phyloP scores from a whole-genome alignment of 140 eudicot genomes.

The Oenanthe javanica region DNA sequence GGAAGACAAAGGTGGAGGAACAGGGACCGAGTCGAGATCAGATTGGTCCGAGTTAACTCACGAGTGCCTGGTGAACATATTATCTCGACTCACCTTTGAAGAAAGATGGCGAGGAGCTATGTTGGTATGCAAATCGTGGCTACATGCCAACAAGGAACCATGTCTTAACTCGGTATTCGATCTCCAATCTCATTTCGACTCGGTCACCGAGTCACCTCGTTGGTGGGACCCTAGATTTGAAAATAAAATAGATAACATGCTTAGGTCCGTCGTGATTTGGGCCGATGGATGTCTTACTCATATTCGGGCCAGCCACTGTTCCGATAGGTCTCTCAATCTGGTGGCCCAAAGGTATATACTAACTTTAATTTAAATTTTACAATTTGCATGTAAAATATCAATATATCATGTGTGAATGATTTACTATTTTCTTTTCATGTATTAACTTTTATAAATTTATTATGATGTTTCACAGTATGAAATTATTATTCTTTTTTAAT shows the following conservation, averaged over 20 bases:
- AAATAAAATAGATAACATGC: conserved; percentile 54
- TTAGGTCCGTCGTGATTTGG: conserved; percentile 53
- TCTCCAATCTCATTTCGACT: conserved; percentile 54
- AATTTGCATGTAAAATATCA: too few species aligned
- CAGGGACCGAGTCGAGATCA: conserved; percentile 25
- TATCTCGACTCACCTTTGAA: conserved; percentile 56
- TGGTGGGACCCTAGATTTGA: conserved; percentile 74
- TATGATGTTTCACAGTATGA: too few species aligned
- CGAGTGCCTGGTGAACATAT: conserved; percentile 74
- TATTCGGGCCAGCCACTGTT: conserved; percentile 80
- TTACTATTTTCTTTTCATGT: too few species aligned
- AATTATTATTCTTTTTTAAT: too few species aligned
- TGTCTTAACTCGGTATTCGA: conserved; percentile 59
- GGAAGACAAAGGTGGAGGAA: conserved; percentile 26
- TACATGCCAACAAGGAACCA: conserved; percentile 56
- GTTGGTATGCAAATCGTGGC: conserved; percentile 89
- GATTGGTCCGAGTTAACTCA: conserved; percentile 87
- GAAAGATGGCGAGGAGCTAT: conserved; percentile 63
- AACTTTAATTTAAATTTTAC: too few species aligned
- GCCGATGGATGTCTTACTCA: conserved; percentile 45
- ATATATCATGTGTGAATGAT: too few species aligned
- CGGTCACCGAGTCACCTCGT: conserved; percentile 49
- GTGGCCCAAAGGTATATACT: conserved; percentile 56
- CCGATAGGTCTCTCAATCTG: conserved; percentile 55
- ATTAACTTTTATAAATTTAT: too few species aligned